Conservation (phyloP, 2,329 filamentous ascomycete species). For the Biscogniauxia marginata region DNA sequence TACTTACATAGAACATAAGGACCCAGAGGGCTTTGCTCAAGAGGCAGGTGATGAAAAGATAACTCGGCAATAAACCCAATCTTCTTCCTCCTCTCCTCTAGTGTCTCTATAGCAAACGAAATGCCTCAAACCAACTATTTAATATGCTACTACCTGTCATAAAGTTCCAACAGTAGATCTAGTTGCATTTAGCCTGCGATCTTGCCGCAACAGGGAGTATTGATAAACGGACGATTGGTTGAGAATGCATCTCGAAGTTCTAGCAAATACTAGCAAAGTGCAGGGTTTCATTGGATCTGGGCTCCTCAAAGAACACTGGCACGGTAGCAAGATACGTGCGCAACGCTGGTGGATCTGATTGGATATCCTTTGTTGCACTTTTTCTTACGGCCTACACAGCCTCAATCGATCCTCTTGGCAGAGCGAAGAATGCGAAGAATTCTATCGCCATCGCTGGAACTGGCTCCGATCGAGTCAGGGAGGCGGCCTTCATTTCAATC, state of each 20-base stretch:
- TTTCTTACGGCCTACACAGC: slow-evolving; percentile 25
- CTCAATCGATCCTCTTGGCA: slow-evolving; percentile 19
- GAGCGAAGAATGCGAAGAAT: slow-evolving; percentile 14
- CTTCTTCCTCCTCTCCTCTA: no score
- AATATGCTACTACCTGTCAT: not conserved
- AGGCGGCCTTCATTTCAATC: slow-evolving; percentile 1
- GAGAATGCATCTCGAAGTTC: slow-evolving; percentile 1
- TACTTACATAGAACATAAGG: no score
- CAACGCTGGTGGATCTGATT: slow-evolving; percentile 12
- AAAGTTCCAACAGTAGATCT: not conserved
- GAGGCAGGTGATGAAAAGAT: no score
- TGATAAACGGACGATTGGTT: not conserved
- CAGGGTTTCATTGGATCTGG: slow-evolving; percentile 5
- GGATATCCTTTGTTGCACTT: slow-evolving; percentile 1
- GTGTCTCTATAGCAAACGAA: no score
- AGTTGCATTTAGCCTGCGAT: not conserved
- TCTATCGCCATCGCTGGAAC: slow-evolving; percentile 5
- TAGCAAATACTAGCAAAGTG: not conserved
- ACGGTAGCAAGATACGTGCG: slow-evolving; percentile 14
- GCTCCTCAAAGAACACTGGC: not conserved
- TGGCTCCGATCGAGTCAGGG: slow-evolving; percentile 6
- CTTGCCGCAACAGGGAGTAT: not conserved
- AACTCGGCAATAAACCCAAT: no score
- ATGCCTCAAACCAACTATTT: not conserved
- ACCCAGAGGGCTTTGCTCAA: no score